These are phyloP conservation scores for Barnettozyma californica DNA, from an alignment of 805 yeast species.

Conservation along the genomic window DNA sequence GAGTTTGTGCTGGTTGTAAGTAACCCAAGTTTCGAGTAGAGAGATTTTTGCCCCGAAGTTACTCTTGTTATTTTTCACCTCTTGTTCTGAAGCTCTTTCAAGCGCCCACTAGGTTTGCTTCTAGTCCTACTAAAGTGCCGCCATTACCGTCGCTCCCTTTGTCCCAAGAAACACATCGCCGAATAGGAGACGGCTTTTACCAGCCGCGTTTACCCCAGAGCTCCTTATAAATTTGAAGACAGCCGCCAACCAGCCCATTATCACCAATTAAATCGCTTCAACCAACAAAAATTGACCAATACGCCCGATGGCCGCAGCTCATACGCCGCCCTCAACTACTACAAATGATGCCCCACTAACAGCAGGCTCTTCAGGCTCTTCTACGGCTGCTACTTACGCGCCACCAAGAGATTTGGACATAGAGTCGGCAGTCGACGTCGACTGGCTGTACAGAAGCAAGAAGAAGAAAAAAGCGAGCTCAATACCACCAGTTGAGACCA, in stretches of 20 bases:
- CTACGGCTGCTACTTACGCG: background rate
- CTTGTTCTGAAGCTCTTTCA: background rate
- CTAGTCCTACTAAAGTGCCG: background rate
- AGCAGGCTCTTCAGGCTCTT: background rate
- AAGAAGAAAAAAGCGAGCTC: constrained; percentile 32
- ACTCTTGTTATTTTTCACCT: background rate
- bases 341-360: background rate
- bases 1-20: background rate
- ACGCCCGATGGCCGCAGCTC: background rate
- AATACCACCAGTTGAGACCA: background rate
- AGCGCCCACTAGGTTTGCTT: background rate
- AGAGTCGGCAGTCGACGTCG: constrained; percentile 51
- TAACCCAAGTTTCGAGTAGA: background rate
- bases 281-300: background rate
- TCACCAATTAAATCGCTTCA: background rate
- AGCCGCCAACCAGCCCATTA: background rate
- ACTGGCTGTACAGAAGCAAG: constrained; percentile 81
- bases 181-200: background rate
- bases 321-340: background rate
- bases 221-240: background rate
- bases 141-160: background rate
- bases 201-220: constrained; percentile 1
- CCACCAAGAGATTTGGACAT: background rate
- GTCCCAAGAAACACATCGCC: background rate
- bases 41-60: background rate